A percentile compares a stretch with the other conserved stretches of the same genome.
These are phyloP conservation scores for Nakaseomyces bracarensis DNA, from an alignment of 1,139 yeast species.

Conservation along the genomic window DNA sequence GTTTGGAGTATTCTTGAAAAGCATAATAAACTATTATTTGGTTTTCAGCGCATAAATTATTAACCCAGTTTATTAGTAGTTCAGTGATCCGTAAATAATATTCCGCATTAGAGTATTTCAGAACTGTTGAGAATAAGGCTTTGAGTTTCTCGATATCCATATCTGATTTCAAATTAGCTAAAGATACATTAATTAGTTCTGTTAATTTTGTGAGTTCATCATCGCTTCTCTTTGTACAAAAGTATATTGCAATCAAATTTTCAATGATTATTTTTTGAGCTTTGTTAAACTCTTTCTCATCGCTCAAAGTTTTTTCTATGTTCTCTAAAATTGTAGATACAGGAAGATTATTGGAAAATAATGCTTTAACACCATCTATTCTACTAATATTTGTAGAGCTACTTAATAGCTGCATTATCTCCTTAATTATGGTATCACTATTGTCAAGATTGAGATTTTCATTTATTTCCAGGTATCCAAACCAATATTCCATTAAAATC, in stretches of 20 bases:
- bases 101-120: background rate
- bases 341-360: background rate
- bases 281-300: background rate
- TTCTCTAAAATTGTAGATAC: background rate
- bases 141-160: background rate
- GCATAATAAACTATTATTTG: background rate
- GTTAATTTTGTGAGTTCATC: background rate
- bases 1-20: background rate
- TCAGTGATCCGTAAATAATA: background rate
- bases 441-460: background rate
- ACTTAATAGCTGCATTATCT: background rate
- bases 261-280: background rate
- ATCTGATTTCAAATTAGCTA: background rate
- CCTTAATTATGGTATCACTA: background rate
- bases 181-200: background rate
- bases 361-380: background rate
- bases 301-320: background rate
- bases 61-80: background rate
- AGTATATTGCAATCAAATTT: background rate
- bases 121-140: background rate
- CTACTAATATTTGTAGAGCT: conserved; percentile 1
- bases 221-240: background rate
- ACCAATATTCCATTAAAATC: conserved; percentile 24
- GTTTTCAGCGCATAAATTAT: background rate
- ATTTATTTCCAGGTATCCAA: background rate